Percentiles rank a stretch among this genome's conserved stretches.
These are phyloP conservation scores for Starmerella cellae DNA, from an alignment of 805 yeast species.

Conservation along the genomic window DNA sequence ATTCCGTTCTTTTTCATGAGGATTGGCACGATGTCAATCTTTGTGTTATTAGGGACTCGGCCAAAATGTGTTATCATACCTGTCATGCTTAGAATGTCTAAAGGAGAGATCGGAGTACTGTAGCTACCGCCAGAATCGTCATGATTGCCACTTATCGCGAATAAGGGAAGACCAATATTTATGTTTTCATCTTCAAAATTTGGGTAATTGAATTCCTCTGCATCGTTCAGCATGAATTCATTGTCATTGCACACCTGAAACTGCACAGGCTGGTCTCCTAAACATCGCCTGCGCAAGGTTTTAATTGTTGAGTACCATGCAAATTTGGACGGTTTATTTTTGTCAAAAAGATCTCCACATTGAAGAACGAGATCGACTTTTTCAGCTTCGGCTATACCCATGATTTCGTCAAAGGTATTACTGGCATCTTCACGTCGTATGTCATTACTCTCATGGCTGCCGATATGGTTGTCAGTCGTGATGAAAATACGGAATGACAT, in stretches of 20 bases:
- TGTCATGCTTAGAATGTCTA: conserved; percentile 68
- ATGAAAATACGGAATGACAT: conserved; percentile 49
- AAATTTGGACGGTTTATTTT: conserved; percentile 77
- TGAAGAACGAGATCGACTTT: conserved; percentile 81
- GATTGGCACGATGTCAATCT: conserved; percentile 60
- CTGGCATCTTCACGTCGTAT: conserved; percentile 83
- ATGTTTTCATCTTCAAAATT: conserved; percentile 85
- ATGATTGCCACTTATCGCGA: conserved; percentile 90
- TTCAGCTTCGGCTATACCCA: conserved; percentile 49
- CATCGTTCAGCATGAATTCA: conserved; percentile 39
- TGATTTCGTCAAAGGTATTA: conserved; percentile 73
- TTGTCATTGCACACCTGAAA: conserved; percentile 76
- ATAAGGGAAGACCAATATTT: conserved; percentile 78
- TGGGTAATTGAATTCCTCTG: conserved; percentile 46
- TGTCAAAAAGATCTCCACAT: conserved; percentile 86
- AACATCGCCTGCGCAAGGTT: conserved; percentile 53
- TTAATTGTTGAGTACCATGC: conserved; percentile 73
- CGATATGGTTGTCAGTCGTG: conserved; percentile 95
- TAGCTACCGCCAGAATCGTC: conserved; percentile 82
- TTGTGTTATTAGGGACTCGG: conserved; percentile 58
- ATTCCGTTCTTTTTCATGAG: conserved; percentile 73
- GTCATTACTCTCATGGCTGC: conserved; percentile 80
- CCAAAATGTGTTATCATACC: conserved; percentile 90
- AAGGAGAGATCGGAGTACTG: conserved; percentile 50
- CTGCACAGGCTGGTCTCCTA: conserved; percentile 81